phyloP scores from a whole-genome alignment of 108 stramenopile genomes.

The Asterionellopsis glacialis region DNA sequence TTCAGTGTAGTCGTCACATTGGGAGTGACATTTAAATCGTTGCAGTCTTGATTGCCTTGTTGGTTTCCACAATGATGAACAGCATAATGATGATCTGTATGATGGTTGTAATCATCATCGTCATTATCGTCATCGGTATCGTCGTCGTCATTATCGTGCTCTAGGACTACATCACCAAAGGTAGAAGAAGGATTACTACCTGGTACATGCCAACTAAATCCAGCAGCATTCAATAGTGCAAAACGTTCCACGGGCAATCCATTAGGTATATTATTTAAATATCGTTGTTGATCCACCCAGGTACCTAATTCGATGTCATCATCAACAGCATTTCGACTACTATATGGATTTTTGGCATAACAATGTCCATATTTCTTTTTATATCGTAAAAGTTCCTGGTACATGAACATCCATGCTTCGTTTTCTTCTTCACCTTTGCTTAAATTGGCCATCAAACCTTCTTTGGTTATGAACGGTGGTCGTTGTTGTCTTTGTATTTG shows the following conservation, averaged over 20 bases:
- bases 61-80: neutral
- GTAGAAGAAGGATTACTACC: neutral
- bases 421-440: too few species aligned
- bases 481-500: too few species aligned
- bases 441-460: too few species aligned
- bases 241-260: neutral
- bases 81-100: neutral
- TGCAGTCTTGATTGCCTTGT: neutral
- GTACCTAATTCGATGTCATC: conserved; percentile 20
- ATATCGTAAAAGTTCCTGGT: too few species aligned
- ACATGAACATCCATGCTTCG: too few species aligned
- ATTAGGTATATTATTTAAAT: neutral
- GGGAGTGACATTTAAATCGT: too few species aligned
- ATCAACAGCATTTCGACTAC: conserved; percentile 35
- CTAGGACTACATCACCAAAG: neutral
- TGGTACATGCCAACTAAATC: too few species aligned
- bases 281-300: neutral
- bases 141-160: neutral
- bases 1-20: too few species aligned
- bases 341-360: too few species aligned
- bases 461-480: too few species aligned
- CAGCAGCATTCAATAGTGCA: too few species aligned
- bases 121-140: neutral
- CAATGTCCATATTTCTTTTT: too few species aligned
- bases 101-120: neutral